A percentile compares a stretch with the other conserved stretches of the same genome.
phyloP scores from a whole-genome alignment of 2,329 filamentous ascomycete genomes.

The Chrysosporium keratinophilum region DNA sequence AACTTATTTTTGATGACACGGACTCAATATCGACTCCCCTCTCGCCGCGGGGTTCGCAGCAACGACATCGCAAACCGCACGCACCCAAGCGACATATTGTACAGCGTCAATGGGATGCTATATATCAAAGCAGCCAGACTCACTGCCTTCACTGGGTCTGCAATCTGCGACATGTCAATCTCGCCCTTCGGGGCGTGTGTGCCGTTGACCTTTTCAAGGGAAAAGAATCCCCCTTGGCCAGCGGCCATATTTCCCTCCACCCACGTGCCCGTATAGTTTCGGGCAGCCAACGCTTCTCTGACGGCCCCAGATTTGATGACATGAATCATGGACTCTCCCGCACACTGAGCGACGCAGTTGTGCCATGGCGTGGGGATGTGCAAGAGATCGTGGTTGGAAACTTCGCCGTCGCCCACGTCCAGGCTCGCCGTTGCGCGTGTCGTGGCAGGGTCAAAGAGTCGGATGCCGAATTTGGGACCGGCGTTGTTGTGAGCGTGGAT shows the following conservation, averaged over 20 bases:
- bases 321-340: neutral
- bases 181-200: no score
- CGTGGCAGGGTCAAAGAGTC: neutral
- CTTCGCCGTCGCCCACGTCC: neutral
- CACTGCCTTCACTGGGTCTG: no score
- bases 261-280: slow-evolving; percentile 1
- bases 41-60: no score
- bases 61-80: no score
- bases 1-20: no score
- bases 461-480: slow-evolving; percentile 6
- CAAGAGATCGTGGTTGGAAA: neutral
- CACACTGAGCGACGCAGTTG: slow-evolving; percentile 1
- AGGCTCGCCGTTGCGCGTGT: neutral
- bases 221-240: neutral
- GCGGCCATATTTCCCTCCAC: neutral
- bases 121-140: no score
- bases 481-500: slow-evolving; percentile 7
- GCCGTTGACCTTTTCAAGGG: neutral
- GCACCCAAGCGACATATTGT: no score
- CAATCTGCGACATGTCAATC: no score
- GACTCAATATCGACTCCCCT: no score
- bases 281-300: neutral
- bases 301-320: neutral
- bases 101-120: no score
- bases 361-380: slow-evolving; percentile 5